Conservation (phyloP, 495 filamentous ascomycete species). For the Cercophora scortea region DNA sequence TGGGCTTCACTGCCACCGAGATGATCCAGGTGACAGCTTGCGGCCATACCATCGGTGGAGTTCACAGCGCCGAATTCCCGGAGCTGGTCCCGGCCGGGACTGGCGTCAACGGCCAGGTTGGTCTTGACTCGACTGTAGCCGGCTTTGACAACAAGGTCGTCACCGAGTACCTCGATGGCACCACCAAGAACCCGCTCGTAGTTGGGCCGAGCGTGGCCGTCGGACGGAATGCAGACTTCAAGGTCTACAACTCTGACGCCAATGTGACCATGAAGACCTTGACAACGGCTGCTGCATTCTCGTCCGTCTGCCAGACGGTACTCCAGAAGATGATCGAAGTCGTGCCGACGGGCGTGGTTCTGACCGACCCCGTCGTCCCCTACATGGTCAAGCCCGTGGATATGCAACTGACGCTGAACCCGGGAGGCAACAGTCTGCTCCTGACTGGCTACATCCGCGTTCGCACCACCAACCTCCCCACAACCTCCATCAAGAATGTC, state of each 20-base stretch:
- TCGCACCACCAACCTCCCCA: constrained; percentile 29
- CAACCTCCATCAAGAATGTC: constrained; percentile 33
- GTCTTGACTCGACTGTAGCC: constrained; percentile 36
- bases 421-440: constrained; percentile 27
- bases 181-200: constrained; percentile 44
- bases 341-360: constrained; percentile 41
- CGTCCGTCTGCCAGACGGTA: constrained; percentile 38
- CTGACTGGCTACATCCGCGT: constrained; percentile 36
- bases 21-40: constrained; percentile 57
- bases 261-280: constrained; percentile 48
- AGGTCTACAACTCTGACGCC: constrained; percentile 47
- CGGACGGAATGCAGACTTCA: constrained; percentile 45
- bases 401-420: constrained; percentile 36
- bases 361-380: constrained; percentile 46
- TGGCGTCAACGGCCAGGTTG: constrained; percentile 34
- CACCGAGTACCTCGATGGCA: constrained; percentile 48
- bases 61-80: constrained; percentile 49
- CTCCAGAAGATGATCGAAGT: constrained; percentile 56
- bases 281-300: constrained; percentile 34
- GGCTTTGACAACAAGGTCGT: constrained; percentile 49
- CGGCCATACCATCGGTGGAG: constrained; percentile 54
- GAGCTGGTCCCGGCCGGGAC: constrained; percentile 40
- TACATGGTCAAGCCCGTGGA: constrained; percentile 53
- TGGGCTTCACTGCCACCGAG: constrained; percentile 48
- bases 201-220: constrained; percentile 34